A percentile compares a stretch with the other conserved stretches of the same genome.
Conservation (phyloP, 2,329 filamentous ascomycete genomes). For the Venturia carpophila region DNA sequence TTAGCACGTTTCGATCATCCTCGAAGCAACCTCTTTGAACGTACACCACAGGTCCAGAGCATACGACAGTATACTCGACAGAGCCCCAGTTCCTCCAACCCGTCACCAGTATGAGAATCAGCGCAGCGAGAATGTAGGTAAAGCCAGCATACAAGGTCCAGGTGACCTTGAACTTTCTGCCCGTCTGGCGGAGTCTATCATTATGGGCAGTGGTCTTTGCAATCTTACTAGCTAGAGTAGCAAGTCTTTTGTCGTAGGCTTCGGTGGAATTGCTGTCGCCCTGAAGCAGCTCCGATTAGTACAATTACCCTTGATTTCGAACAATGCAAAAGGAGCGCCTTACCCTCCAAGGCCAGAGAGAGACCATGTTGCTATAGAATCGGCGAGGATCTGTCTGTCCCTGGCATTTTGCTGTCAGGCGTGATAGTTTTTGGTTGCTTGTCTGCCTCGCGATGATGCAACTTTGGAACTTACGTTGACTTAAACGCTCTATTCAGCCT, state of each 20-base stretch:
- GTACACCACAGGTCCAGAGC: conserved; percentile 71
- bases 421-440: not conserved
- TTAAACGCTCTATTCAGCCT: not conserved
- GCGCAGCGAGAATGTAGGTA: conserved; percentile 77
- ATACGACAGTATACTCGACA: conserved; percentile 69
- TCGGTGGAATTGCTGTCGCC: conserved; percentile 74
- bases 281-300: conserved; percentile 39
- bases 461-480: not conserved
- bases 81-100: conserved; percentile 72
- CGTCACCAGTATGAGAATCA: conserved; percentile 76
- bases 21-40: conserved; percentile 24
- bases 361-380: conserved; percentile 53
- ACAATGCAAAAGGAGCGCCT: conserved; percentile 23
- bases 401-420: conserved; percentile 7
- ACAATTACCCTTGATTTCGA: not conserved
- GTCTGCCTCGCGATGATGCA: conserved; percentile 4
- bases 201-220: conserved; percentile 63
- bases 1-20: not conserved
- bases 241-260: conserved; percentile 86
- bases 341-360: conserved; percentile 80
- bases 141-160: conserved; percentile 88
- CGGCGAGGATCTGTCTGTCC: not conserved
- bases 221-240: conserved; percentile 75
- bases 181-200: conserved; percentile 62
- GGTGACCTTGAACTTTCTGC: conserved; percentile 72